Evolutionary conservation across 495 filamentous ascomycete species (phyloP).

Genomic region (Neurospora tetrasperma): DNA sequence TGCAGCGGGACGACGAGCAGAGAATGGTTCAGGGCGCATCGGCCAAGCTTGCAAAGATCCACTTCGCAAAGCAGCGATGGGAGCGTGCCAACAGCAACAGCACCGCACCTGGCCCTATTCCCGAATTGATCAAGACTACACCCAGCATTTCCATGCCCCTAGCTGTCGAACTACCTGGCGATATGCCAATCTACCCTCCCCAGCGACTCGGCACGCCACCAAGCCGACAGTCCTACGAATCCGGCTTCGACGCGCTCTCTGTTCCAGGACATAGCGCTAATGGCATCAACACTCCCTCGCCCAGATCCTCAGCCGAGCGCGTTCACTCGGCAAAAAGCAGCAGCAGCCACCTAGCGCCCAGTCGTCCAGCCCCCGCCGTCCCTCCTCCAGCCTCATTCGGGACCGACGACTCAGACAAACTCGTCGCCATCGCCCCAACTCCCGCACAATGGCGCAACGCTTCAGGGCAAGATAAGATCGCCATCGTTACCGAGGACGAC

Average conservation of each 20-base stretch:
- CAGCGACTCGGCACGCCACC: constrained; percentile 19
- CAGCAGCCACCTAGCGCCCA: constrained; percentile 19
- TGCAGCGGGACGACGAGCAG: constrained; percentile 62
- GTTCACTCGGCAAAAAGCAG: constrained; percentile 20
- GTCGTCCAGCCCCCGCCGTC: constrained; percentile 24
- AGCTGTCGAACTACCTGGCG: constrained; percentile 39
- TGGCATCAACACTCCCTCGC: constrained; percentile 27
- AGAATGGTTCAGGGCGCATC: constrained; percentile 64
- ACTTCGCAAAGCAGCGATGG: constrained; percentile 47
- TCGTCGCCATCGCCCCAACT: constrained; percentile 42
- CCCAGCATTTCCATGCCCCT: constrained; percentile 29
- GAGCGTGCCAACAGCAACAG: constrained; percentile 17
- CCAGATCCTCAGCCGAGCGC: constrained; percentile 34
- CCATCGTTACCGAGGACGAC: constrained; percentile 48
- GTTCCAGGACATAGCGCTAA: constrained; percentile 12
- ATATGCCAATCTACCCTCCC: constrained; percentile 27
- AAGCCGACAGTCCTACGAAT: constrained; percentile 38
- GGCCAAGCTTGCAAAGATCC: constrained; percentile 74
- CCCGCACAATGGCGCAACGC: constrained; percentile 40
- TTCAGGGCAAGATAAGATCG: constrained; percentile 48
- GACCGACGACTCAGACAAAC: constrained; percentile 31
- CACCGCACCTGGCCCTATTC: constrained; percentile 6
- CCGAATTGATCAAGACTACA: constrained; percentile 22
- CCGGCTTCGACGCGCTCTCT: constrained; percentile 30
- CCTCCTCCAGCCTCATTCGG: constrained; percentile 18